Conservation (phyloP, 2,329 filamentous ascomycete genomes). For the Ophiostoma perfectum region DNA sequence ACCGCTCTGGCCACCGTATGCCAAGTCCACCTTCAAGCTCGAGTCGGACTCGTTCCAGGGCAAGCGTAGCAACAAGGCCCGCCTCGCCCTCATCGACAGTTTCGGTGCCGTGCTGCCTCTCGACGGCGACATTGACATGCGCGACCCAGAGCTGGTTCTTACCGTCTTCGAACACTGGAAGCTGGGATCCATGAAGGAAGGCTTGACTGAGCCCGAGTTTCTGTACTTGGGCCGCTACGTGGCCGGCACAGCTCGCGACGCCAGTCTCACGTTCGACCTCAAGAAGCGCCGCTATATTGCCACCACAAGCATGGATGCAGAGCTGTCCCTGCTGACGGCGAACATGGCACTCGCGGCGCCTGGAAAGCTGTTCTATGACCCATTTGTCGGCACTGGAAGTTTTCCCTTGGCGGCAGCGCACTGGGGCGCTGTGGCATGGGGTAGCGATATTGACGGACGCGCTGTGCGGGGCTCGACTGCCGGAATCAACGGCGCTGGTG, state of each 20-base stretch:
- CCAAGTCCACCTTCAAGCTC: slow-evolving; percentile 70
- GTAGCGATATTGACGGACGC: slow-evolving; percentile 89
- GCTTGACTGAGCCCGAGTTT: slow-evolving; percentile 49
- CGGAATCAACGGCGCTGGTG: slow-evolving; percentile 36
- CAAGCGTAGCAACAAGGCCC: slow-evolving; percentile 57
- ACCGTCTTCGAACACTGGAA: slow-evolving; percentile 78
- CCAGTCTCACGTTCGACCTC: slow-evolving; percentile 70
- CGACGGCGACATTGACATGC: slow-evolving; percentile 71
- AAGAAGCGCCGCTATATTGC: slow-evolving; percentile 93
- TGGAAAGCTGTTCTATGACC: slow-evolving; percentile 86
- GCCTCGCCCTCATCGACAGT: slow-evolving; percentile 71
- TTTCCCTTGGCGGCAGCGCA: slow-evolving; percentile 87
- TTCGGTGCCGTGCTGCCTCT: slow-evolving; percentile 71
- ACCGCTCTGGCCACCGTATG: slow-evolving; percentile 63
- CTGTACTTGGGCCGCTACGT: slow-evolving; percentile 71
- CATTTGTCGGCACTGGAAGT: slow-evolving; percentile 90
- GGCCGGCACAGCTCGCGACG: slow-evolving; percentile 59
- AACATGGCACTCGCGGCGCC: slow-evolving; percentile 80
- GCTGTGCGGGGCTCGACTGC: slow-evolving; percentile 69
- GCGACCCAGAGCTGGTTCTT: slow-evolving; percentile 66
- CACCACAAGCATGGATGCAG: slow-evolving; percentile 95
- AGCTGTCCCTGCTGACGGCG: slow-evolving; percentile 83
- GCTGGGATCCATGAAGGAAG: slow-evolving; percentile 45
- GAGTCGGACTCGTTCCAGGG: slow-evolving; percentile 76
- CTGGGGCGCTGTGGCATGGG: slow-evolving; percentile 77